Conservation (phyloP, 495 filamentous ascomycete species). For the Neurospora intermedia region DNA sequence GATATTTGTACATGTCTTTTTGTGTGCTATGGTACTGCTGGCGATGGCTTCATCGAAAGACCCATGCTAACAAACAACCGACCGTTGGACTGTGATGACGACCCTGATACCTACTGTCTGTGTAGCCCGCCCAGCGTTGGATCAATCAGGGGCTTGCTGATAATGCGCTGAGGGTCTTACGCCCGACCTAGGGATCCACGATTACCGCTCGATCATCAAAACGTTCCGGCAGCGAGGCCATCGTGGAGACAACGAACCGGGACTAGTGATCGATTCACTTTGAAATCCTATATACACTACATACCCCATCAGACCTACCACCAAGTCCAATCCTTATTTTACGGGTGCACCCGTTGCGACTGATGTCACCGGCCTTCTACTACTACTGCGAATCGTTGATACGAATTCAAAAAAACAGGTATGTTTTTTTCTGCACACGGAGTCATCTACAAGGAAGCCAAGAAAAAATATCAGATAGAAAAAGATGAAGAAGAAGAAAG, state of each 20-base stretch:
- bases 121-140: not conserved
- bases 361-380: not conserved
- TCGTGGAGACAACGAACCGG: not conserved
- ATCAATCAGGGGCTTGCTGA: not conserved
- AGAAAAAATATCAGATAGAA: not conserved
- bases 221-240: not conserved
- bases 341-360: not conserved
- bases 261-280: not conserved
- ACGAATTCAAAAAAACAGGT: not conserved
- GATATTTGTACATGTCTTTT: not conserved
- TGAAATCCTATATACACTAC: not conserved
- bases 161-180: not conserved
- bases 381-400: not conserved
- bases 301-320: not conserved
- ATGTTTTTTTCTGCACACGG: not conserved
- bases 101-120: not conserved
- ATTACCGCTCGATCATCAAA: not conserved
- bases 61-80: not conserved
- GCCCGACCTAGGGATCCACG: not conserved
- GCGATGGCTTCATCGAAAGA: not conserved
- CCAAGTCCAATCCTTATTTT: not conserved
- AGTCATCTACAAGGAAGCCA: not conserved
- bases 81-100: not conserved
- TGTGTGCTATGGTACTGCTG: not conserved
- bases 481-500: too few species aligned